phyloP scores from a whole-genome alignment of 352 stramenopile species.

The Peronosclerospora sorghi region DNA sequence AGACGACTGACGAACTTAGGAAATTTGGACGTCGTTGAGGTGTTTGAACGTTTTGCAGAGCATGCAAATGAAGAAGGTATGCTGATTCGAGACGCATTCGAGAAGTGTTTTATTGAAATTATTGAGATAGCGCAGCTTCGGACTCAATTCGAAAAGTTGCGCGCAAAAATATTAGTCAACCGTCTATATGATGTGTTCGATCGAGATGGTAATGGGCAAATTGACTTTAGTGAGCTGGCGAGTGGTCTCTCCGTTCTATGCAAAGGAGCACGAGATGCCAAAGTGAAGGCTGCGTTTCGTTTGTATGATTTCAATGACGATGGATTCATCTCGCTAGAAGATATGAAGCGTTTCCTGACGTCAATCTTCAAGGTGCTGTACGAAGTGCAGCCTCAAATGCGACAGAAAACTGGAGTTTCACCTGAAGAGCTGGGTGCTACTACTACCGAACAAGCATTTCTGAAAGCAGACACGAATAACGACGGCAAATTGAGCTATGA shows the following conservation, averaged over 20 bases:
- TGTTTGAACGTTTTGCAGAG: constrained; percentile 80
- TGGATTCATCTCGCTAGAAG: constrained; percentile 73
- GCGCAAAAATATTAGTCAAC: constrained; percentile 58
- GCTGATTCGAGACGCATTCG: constrained; percentile 54
- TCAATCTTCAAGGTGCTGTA: constrained; percentile 85
- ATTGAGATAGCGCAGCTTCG: constrained; percentile 54
- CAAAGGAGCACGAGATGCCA: constrained; percentile 68
- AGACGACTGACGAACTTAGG: constrained; percentile 73
- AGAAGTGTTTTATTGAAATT: constrained; percentile 63
- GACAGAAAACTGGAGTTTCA: constrained; percentile 46
- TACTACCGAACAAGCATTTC: constrained; percentile 76
- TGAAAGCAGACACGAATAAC: constrained; percentile 68
- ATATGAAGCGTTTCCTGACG: constrained; percentile 82
- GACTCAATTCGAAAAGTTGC: constrained; percentile 51
- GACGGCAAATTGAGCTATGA: constrained; percentile 82
- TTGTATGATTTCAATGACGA: constrained; percentile 84
- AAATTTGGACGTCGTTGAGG: constrained; percentile 71
- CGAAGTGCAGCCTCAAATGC: constrained; percentile 68
- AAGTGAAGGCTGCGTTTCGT: constrained; percentile 72
- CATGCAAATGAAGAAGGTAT: constrained; percentile 46
- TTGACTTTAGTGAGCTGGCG: constrained; percentile 82
- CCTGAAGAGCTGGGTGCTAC: constrained; percentile 68
- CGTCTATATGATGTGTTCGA: constrained; percentile 79
- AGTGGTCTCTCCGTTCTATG: constrained; percentile 78
- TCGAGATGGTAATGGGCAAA: constrained; percentile 54